Evolutionary conservation across 352 stramenopile species (phyloP), one percentile per base, ranked within the genome.

Genomic region (Globisporangium cylindrosporum): DNA sequence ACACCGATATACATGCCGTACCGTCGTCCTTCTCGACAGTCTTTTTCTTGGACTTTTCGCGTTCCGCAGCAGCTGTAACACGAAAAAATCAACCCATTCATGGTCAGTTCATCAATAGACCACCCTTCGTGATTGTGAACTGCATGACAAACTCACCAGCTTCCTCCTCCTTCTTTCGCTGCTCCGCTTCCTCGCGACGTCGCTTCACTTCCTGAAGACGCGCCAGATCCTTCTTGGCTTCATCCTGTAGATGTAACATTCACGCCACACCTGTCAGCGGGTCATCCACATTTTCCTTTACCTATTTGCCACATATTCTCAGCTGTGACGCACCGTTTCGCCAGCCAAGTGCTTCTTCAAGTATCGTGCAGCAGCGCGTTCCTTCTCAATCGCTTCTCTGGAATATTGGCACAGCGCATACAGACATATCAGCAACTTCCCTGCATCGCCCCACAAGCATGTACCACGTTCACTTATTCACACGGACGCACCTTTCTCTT

Each of bases 331-430:
- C 61, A 88, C 80, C 60, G 89, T 97, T 72, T 95, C 84, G 14
- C 88, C 88, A 46, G 87, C 89, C 68, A 95, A 71, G 73, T 95
- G 87, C 56, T 89, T 88, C 80, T 94, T 93, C 72, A 92, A 29
- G 75, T 97, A 97, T 27, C 80, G 79, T 4, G 85, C 84, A 4
- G 81, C 76, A 18, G 84, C 75, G 0, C 74, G 77, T 68, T 95
- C 86, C 79, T 95, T 94, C 74, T 97, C 89, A 22, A 97, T 84
- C 41, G 88, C 84, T 73, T 97, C 89, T 27, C 79, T 86, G 6
- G 18, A 49, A n/a, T 49, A 49, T 49, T 49, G 15, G 1, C 18
- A 12, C 8, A 29, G 20, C 53, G 49, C 27, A 36, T 15, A 61
- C 24, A 57, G 12, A 57, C 15, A 32, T 27, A 4, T 60, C 24